Evolutionary conservation across 148 eudicot species (phyloP), one percentile per base, ranked within the genome.

Genomic region (Camellia lanceoleosa): DNA sequence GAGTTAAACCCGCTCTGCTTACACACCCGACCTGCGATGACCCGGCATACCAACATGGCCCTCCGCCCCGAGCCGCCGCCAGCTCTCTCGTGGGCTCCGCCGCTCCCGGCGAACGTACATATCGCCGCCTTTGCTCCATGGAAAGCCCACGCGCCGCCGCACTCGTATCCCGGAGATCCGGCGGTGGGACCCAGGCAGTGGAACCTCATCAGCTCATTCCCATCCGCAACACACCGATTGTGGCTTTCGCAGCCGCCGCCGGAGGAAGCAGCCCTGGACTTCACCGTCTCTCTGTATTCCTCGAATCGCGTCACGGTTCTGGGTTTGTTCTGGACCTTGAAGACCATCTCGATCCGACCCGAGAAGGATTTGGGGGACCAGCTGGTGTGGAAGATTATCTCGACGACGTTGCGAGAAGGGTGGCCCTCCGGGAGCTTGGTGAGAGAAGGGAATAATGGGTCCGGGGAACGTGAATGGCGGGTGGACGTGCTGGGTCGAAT

Each of bases 141-240:
- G 54, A 90, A 83, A 7, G 81, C 73, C 82, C 88, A 90, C 75
- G 85, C 46, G 52, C 88, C 90, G 8, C 89, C 90, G 41, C 81
- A 78, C 49, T 83, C 86, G 55, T 79, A 82, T 63, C 81, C 79
- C 38, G 58, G 59, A 54, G 84, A 87, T 20, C 80, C 83, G 30
- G 75, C 8, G 0, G 95, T 85, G 46, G 91, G 86, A 0, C 98
- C 98, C 52, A 92, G 77, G 78, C 97, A 93, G 41, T 88, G 90
- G 43, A 95, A 95, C 81, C 97, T 74, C 98, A 95, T 95, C 83
- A 95, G 89, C 88, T 95, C 98, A 42, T 95, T 95, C 74, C 98
- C 98, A 78, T 95, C 98, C 64, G 97, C 98, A 19, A 86, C 88
- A 72, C 98, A 95, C 59, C 98, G 89, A 42, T 89, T 86, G 82